Evolutionary conservation across 257 asterid species (phyloP).

Genomic region (Solanum rostratum): DNA sequence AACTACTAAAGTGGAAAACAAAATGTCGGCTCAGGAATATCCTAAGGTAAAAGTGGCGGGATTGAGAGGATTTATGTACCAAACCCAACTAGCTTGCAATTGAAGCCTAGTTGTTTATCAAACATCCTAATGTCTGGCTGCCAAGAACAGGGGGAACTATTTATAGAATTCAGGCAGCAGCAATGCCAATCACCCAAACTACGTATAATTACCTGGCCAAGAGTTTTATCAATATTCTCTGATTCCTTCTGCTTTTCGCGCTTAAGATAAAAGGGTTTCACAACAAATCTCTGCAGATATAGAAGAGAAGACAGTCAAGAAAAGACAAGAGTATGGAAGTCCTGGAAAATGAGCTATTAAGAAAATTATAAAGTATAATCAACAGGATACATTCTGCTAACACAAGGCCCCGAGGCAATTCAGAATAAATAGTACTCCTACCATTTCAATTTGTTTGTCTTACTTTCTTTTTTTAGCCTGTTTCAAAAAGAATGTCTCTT

Average conservation of each 20-base stretch:
- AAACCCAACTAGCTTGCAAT: not conserved
- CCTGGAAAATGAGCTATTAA: not conserved
- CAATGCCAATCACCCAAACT: not conserved
- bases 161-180: not conserved
- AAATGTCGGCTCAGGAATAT: not conserved
- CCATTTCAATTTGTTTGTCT: not conserved
- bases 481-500: not conserved
- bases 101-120: not conserved
- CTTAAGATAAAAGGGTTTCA: conserved; percentile 68
- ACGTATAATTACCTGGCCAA: conserved; percentile 42
- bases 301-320: not conserved
- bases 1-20: not conserved
- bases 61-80: not conserved
- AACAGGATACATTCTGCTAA: not conserved
- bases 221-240: conserved; percentile 57
- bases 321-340: not conserved
- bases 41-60: not conserved
- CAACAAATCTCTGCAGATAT: conserved; percentile 55
- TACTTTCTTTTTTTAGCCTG: not conserved
- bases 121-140: not conserved
- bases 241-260: conserved; percentile 59
- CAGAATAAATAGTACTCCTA: not conserved
- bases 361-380: not conserved
- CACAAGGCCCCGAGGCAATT: not conserved
- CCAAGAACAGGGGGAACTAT: not conserved